Evolutionary conservation across 2,329 filamentous ascomycete species (phyloP).

Genomic region (Monilinia fructicola): DNA sequence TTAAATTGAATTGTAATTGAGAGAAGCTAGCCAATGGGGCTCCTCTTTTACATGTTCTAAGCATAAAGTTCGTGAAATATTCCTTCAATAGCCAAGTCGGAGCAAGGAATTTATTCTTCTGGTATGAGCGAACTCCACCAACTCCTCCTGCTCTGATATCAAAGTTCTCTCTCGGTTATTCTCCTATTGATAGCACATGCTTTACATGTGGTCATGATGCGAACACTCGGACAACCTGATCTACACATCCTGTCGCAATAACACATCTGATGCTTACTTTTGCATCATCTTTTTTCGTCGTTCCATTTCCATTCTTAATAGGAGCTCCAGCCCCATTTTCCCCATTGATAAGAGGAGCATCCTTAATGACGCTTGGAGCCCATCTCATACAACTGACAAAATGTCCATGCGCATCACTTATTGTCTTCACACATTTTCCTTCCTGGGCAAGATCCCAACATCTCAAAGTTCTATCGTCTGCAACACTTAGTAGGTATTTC

Average conservation of each 20-base stretch:
- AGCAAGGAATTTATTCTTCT: constrained; percentile 20
- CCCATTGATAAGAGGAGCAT: constrained; percentile 47
- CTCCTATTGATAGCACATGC: constrained; percentile 19
- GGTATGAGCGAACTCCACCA: constrained; percentile 18
- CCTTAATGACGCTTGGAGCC: constrained; percentile 74
- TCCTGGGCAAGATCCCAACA: constrained; percentile 95
- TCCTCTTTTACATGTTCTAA: constrained; percentile 10
- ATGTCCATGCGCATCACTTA: constrained; percentile 75
- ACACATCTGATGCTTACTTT: constrained; percentile 75
- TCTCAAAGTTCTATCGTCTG: constrained; percentile 87
- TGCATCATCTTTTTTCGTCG: constrained; percentile 44
- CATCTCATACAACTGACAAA: constrained; percentile 86
- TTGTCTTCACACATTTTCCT: constrained; percentile 81
- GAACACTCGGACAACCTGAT: constrained; percentile 77
- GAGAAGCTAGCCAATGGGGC: constrained; percentile 10
- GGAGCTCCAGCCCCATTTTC: constrained; percentile 47
- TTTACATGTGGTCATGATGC: constrained; percentile 46
- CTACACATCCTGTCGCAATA: constrained; percentile 83
- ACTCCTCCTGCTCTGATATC: constrained; percentile 11
- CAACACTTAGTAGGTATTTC: constrained; percentile 81
- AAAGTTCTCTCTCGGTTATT: constrained; percentile 8
- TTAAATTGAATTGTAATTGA: constrained; percentile 19
- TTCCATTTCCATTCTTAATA: constrained; percentile 47
- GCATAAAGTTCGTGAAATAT: constrained; percentile 20
- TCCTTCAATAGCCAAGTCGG: constrained; percentile 19